These are phyloP conservation scores for Entelexis sorbosivorans DNA, from an alignment of 1,139 yeast genomes.

Conservation along the genomic window DNA sequence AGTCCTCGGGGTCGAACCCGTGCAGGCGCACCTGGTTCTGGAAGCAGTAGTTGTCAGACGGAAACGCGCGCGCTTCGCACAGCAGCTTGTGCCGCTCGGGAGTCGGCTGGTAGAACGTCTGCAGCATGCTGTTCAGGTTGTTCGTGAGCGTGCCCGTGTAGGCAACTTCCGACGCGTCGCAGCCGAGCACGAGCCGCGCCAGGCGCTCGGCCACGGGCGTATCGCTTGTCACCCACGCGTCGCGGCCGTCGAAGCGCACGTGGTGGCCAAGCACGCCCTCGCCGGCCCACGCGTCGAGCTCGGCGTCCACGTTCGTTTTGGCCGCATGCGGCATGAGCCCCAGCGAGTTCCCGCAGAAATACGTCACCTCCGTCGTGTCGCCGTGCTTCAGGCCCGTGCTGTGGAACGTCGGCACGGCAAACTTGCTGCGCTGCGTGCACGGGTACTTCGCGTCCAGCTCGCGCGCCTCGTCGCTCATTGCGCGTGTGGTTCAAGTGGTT, in stretches of 20 bases:
- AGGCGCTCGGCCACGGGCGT: constrained; percentile 58
- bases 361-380: constrained; percentile 35
- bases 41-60: constrained; percentile 84
- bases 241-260: constrained; percentile 42
- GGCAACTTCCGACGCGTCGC: constrained; percentile 56
- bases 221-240: constrained; percentile 72
- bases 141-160: constrained; percentile 78
- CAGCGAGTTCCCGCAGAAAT: constrained; percentile 82
- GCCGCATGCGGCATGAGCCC: constrained; percentile 76
- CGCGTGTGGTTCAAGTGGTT: neutral
- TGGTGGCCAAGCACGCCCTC: constrained; percentile 82
- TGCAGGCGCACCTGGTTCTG: constrained; percentile 57
- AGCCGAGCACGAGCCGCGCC: constrained; percentile 68
- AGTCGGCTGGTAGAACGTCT: constrained; percentile 62
- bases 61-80: constrained; percentile 80
- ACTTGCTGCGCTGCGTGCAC: constrained; percentile 34
- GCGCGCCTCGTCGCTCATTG: constrained; percentile 2
- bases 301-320: constrained; percentile 46
- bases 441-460: constrained; percentile 1
- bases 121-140: constrained; percentile 63
- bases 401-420: constrained; percentile 49
- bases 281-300: constrained; percentile 68
- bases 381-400: constrained; percentile 31
- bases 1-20: constrained; percentile 47
- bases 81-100: constrained; percentile 52